A percentile compares a stretch with the other conserved stretches of the same genome.
Conservation (phyloP, 352 stramenopile species). For the Phytopythium aichiense region DNA sequence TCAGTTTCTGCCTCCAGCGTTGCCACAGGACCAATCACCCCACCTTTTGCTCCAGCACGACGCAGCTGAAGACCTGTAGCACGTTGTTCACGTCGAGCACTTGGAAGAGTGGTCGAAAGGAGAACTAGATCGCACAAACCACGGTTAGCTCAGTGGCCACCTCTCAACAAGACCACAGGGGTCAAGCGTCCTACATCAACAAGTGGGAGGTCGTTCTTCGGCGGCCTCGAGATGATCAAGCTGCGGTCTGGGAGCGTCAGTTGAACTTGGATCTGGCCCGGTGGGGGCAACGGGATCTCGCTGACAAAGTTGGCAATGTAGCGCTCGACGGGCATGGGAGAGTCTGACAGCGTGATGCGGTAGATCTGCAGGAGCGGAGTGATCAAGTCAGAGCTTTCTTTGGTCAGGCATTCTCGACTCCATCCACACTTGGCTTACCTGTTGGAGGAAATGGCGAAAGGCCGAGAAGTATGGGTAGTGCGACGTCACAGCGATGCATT, state of each 20-base stretch:
- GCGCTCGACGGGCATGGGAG: constrained; percentile 93
- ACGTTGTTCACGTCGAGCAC: constrained; percentile 91
- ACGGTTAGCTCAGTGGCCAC: neutral
- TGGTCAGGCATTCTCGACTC: neutral
- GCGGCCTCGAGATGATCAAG: constrained; percentile 81
- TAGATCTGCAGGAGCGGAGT: constrained; percentile 48
- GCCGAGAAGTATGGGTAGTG: constrained; percentile 95
- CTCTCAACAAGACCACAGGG: neutral
- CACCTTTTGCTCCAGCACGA: constrained; percentile 89
- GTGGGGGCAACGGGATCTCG: constrained; percentile 94
- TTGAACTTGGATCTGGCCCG: constrained; percentile 88
- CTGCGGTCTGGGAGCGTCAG: constrained; percentile 85
- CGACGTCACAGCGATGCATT: constrained; percentile 91
- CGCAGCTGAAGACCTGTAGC: constrained; percentile 85
- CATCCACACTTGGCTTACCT: constrained; percentile 49
- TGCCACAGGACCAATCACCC: neutral
- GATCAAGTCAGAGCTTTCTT: neutral
- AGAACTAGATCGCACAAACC: constrained; percentile 60
- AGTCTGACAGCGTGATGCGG: constrained; percentile 72
- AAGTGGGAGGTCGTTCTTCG: constrained; percentile 90
- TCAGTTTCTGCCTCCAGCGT: neutral
- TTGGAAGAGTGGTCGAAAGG: constrained; percentile 92
- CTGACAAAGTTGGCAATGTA: constrained; percentile 97
- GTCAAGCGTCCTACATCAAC: constrained; percentile 53
- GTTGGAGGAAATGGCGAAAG: constrained; percentile 94